Percentiles rank a stretch among this genome's conserved stretches.
Conservation (phyloP, 495 filamentous ascomycete genomes). For the Bryoglossum gracile region DNA sequence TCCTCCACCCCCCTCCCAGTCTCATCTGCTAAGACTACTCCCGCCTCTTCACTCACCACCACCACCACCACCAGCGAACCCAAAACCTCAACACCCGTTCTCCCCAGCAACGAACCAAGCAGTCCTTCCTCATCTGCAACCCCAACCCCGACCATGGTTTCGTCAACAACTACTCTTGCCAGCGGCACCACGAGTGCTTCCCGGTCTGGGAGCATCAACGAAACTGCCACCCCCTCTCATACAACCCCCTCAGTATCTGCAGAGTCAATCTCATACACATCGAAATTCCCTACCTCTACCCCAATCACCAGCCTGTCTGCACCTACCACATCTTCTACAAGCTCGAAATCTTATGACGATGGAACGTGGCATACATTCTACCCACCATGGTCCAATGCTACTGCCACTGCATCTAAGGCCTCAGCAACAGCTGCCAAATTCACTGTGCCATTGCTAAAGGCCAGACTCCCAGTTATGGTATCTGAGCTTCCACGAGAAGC, state of each 20-base stretch:
- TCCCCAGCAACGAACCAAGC: not conserved
- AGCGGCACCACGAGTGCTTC: too few relatives aligned
- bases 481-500: too few relatives aligned
- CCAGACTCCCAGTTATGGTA: too few relatives aligned
- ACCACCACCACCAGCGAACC: not conserved
- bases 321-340: not conserved
- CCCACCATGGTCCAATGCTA: conserved; percentile 22
- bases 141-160: too few relatives aligned
- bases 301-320: not conserved
- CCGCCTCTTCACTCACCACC: not conserved
- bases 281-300: not conserved
- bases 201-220: too few relatives aligned
- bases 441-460: too few relatives aligned
- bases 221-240: not conserved
- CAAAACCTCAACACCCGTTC: not conserved
- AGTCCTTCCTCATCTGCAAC: not conserved
- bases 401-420: not conserved
- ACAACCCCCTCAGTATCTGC: not conserved
- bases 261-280: not conserved
- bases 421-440: not conserved
- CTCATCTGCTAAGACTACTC: not conserved
- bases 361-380: conserved; percentile 27
- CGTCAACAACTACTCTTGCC: too few relatives aligned
- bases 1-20: not conserved
- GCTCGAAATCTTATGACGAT: conserved; percentile 15